Base-by-base conservation (phyloP, 176 grass and related monocot species). In the Oryza meyeriana region DNA sequence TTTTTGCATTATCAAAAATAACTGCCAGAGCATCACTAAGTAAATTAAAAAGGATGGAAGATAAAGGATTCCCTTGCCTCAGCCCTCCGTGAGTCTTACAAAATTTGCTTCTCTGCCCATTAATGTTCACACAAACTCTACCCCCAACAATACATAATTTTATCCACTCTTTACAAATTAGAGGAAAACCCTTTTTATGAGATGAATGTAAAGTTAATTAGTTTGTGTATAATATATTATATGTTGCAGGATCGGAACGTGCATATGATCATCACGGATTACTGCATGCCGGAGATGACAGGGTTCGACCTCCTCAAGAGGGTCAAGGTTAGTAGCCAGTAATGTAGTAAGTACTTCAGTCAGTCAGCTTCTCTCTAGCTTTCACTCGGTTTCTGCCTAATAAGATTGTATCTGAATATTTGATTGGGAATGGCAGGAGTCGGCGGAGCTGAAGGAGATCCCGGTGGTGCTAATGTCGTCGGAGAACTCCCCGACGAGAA, bases 401-500 rank as follows among this genome's bases (percentile, higher is more conserved):
- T 36, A 6, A 36, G 6, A 6, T 36, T 36, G 35, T 36, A 36
- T 33, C 35, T 55, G 20, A 55, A 55, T 22, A 22, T 22, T 55
- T 6, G 18, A 55, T 55, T 55, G 17, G 1, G 17, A 20, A 55
- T 55, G 50, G 50, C 50, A 55, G 50, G 50, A 85, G 30, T 87
- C 87, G 7, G 44, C 87, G 6, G 75, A 87, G 77, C 81, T 90
- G 52, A 62, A 34, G 39, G 52, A 78, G 48, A 90, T 93, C 66
- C 91, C 91, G 0, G 91, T 93, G 77, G 87, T 93, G 34, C 74
- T 93, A 30, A 82, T 90, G 81, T 93, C 91, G 6, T 89, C 87
- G 0, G 91, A 93, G 87, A 87, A 89, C 72, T 89, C 82, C 2
- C 84, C 84, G 3, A 1, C 85, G 12, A 79, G 91, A 33, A 93